Percentiles rank a stretch among this genome's conserved stretches.
Conservation (phyloP, 2,329 filamentous ascomycete genomes). For the Ophiostoma sp. region DNA sequence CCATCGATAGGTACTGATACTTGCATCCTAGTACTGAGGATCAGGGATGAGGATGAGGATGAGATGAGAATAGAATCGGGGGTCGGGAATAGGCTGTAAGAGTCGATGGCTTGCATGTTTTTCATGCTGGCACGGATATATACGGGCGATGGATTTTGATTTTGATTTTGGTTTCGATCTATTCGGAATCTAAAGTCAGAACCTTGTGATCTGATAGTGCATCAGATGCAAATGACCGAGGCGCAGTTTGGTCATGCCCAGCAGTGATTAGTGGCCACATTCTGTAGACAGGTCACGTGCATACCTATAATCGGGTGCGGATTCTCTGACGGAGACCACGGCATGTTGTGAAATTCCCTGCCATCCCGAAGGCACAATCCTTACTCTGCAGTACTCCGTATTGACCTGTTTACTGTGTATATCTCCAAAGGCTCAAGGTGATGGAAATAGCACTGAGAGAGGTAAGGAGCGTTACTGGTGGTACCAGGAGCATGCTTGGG, state of each 20-base stretch:
- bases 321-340: slow-evolving; percentile 5
- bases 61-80: not conserved
- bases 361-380: not conserved
- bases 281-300: not conserved
- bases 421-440: not conserved
- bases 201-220: not conserved
- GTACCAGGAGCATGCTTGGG: not conserved
- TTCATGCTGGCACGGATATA: not conserved
- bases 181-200: no score
- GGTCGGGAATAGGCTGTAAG: not conserved
- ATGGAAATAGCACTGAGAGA: not conserved
- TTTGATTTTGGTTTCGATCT: no score
- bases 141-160: not conserved
- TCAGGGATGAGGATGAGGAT: not conserved
- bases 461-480: not conserved
- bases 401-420: not conserved
- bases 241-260: not conserved
- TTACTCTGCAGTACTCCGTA: not conserved
- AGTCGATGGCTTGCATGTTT: not conserved
- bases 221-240: not conserved
- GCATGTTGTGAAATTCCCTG: not conserved
- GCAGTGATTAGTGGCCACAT: not conserved
- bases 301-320: not conserved
- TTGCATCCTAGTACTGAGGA: not conserved
- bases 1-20: not conserved